These are phyloP conservation scores for Solanum bukasovii DNA, from an alignment of 257 asterid genomes.

Conservation along the genomic window DNA sequence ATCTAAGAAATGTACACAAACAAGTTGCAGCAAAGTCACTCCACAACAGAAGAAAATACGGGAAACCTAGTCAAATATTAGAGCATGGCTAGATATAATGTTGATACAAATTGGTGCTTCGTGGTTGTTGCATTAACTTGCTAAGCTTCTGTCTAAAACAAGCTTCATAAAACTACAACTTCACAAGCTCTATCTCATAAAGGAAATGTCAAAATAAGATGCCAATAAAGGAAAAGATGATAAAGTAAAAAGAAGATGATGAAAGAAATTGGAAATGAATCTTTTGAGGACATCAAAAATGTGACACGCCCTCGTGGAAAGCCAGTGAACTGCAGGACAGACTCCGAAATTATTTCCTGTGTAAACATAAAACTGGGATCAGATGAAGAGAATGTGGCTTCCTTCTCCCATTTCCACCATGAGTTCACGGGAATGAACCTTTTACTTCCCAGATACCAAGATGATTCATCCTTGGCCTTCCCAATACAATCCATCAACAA, in stretches of 20 bases:
- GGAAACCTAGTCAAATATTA: neutral
- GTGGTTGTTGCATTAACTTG: neutral
- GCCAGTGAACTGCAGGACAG: neutral
- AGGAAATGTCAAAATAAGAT: neutral
- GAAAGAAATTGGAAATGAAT: neutral
- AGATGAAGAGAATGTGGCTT: neutral
- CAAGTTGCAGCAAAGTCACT: neutral
- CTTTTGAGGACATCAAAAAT: neutral
- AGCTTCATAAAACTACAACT: neutral
- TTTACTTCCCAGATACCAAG: neutral
- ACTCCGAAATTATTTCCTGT: neutral
- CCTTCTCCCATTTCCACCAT: neutral
- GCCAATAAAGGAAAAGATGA: neutral
- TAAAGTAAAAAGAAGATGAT: neutral
- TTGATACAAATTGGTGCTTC: neutral
- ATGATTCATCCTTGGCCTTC: neutral
- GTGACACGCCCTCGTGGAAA: neutral
- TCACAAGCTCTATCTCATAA: neutral
- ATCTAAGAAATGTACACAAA: neutral
- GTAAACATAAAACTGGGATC: neutral
- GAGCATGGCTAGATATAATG: neutral
- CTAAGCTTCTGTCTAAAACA: neutral
- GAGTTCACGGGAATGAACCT: neutral
- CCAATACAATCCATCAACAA: neutral
- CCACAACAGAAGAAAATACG: neutral